phyloP scores from a whole-genome alignment of 78 protist species.

The slime mould (Dictyostelium discoideum) region DNA sequence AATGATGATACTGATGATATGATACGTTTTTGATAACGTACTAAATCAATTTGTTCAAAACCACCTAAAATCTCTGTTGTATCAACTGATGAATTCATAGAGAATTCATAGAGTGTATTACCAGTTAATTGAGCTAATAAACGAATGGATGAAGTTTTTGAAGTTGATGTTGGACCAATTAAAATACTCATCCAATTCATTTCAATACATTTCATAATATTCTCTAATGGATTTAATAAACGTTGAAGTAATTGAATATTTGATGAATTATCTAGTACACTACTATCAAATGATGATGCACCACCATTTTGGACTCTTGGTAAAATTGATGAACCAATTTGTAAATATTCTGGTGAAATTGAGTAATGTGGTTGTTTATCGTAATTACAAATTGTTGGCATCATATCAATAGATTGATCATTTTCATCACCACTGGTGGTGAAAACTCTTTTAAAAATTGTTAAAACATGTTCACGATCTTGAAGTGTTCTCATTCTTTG shows the following conservation, averaged over 20 bases:
- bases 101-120: conserved; percentile 86
- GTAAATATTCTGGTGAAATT: conserved; percentile 66
- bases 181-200: conserved; percentile 91
- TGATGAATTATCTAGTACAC: not conserved
- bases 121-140: conserved; percentile 89
- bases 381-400: not conserved
- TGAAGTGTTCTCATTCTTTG: conserved; percentile 91
- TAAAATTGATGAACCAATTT: conserved; percentile 60
- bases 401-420: not conserved
- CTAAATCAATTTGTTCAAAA: conserved; percentile 92
- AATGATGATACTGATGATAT: not conserved
- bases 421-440: not conserved
- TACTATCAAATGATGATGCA: not conserved
- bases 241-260: conserved; percentile 36
- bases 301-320: not conserved
- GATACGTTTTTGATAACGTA: conserved; percentile 56
- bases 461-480: conserved; percentile 81
- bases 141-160: conserved; percentile 93
- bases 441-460: conserved; percentile 61
- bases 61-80: conserved; percentile 95
- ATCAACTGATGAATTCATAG: conserved; percentile 92
- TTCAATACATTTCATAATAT: conserved; percentile 64
- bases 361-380: conserved; percentile 37
- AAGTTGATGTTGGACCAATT: conserved; percentile 92
- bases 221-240: conserved; percentile 79